Conservation (phyloP, 2,329 filamentous ascomycete genomes). For the Claviceps monticola region DNA sequence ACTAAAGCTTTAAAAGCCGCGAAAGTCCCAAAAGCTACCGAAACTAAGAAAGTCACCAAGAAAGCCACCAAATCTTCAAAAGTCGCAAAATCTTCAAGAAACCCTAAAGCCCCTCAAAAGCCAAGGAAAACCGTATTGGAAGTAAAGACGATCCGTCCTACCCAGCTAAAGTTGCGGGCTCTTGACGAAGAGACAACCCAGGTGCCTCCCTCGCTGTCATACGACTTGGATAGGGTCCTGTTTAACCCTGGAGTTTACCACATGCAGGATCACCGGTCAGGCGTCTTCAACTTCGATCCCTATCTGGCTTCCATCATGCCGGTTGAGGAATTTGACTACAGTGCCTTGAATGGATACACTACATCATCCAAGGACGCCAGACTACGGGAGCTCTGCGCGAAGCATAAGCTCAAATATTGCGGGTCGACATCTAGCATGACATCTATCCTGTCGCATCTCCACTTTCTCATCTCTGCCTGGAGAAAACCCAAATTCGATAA, state of each 20-base stretch:
- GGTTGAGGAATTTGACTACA: constrained; percentile 81
- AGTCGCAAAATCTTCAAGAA: not conserved
- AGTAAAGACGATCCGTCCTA: constrained; percentile 17
- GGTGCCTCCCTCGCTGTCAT: constrained; percentile 39
- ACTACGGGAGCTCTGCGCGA: constrained; percentile 53
- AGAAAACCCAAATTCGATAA: constrained; percentile 52
- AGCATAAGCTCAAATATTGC: constrained; percentile 64
- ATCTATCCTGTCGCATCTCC: constrained; percentile 72
- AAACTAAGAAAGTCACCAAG: not conserved
- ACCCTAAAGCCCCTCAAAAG: not conserved
- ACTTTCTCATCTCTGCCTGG: constrained; percentile 80
- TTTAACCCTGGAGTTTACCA: constrained; percentile 93
- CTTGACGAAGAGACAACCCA: constrained; percentile 18
- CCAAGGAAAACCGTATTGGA: constrained; percentile 6
- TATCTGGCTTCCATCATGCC: constrained; percentile 92
- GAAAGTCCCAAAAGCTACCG: not conserved
- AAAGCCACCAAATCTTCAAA: not conserved
- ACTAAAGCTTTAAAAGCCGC: not conserved
- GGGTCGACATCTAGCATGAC: constrained; percentile 98
- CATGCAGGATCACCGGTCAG: constrained; percentile 74
- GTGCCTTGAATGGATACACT: constrained; percentile 71
- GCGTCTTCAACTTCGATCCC: constrained; percentile 93
- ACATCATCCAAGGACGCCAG: constrained; percentile 76
- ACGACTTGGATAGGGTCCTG: constrained; percentile 75
- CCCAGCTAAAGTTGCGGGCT: constrained; percentile 14